These are phyloP conservation scores for Sistotremastrum niveocremeum DNA, from an alignment of 768 basidiomycete genomes.

Conservation along the genomic window DNA sequence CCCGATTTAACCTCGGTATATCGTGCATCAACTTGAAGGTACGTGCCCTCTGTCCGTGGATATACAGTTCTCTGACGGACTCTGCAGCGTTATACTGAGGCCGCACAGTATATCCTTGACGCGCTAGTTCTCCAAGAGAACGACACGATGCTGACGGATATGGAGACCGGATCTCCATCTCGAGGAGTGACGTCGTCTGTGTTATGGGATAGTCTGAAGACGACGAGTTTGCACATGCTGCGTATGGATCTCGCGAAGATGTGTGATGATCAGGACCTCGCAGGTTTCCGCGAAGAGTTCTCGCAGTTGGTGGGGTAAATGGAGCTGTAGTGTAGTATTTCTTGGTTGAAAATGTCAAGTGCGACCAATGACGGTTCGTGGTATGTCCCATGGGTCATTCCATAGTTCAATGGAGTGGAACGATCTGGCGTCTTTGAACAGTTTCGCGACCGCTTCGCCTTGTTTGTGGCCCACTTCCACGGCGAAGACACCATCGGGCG, in stretches of 20 bases:
- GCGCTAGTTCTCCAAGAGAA: slow-evolving; percentile 82
- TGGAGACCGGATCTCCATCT: slow-evolving; percentile 24
- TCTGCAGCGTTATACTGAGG: slow-evolving; percentile 68
- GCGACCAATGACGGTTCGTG: slow-evolving; percentile 46
- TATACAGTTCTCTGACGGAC: neutral
- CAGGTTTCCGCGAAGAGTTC: slow-evolving; percentile 22
- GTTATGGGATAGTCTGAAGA: slow-evolving; percentile 83
- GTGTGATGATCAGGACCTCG: slow-evolving; percentile 62
- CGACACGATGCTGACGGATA: slow-evolving; percentile 48
- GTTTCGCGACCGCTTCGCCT: slow-evolving; percentile 42
- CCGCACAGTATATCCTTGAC: slow-evolving; percentile 75
- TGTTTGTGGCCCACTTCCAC: slow-evolving; percentile 74
- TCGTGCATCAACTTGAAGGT: slow-evolving; percentile 81
- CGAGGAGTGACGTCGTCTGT: slow-evolving; percentile 65
- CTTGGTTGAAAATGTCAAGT: neutral
- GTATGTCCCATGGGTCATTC: slow-evolving; percentile 67
- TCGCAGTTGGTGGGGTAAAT: neutral
- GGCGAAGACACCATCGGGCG: slow-evolving; percentile 39
- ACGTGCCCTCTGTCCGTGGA: slow-evolving; percentile 14
- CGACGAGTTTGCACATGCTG: slow-evolving; percentile 69
- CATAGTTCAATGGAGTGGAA: slow-evolving; percentile 49
- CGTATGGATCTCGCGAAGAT: slow-evolving; percentile 61
- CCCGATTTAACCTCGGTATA: slow-evolving; percentile 84
- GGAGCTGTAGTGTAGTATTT: neutral
- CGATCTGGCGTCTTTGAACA: slow-evolving; percentile 37